phyloP scores from a whole-genome alignment of 768 basidiomycete genomes.

The Mycena metata region DNA sequence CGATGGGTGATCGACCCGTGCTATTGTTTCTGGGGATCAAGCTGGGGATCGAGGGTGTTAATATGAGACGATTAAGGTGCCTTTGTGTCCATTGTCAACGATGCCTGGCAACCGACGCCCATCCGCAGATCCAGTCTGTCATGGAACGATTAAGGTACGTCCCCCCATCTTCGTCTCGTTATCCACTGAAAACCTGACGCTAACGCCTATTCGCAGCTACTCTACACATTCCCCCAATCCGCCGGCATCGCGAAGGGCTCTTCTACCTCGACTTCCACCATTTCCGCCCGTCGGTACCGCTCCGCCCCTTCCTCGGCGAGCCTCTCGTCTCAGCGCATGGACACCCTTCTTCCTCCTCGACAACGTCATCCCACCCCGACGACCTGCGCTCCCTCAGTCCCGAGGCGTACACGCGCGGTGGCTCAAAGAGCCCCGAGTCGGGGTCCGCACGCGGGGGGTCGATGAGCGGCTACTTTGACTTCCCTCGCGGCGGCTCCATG shows the following conservation, averaged over 20 bases:
- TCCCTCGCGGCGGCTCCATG: slow-evolving; percentile 18
- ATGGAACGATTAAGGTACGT: slow-evolving; percentile 75
- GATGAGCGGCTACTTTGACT: slow-evolving; percentile 18
- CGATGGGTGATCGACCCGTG: slow-evolving; percentile 89
- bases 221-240: slow-evolving; percentile 95
- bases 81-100: too few relatives aligned
- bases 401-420: slow-evolving; percentile 14
- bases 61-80: too few relatives aligned
- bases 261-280: slow-evolving; percentile 88
- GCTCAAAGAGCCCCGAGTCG: slow-evolving; percentile 19
- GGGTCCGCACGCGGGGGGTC: slow-evolving; percentile 5
- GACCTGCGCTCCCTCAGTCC: slow-evolving; percentile 23
- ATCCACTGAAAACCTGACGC: slow-evolving; percentile 4
- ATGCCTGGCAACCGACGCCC: background rate
- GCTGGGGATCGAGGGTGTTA: too few relatives aligned
- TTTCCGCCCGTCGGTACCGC: slow-evolving; percentile 79
- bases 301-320: slow-evolving; percentile 56
- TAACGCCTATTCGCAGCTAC: slow-evolving; percentile 64
- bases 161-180: slow-evolving; percentile 14
- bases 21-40: slow-evolving; percentile 85
- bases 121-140: slow-evolving; percentile 89
- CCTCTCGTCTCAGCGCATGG: background rate
- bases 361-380: background rate
- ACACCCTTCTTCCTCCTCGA: background rate
- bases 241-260: slow-evolving; percentile 92